Evolutionary conservation across 768 basidiomycete species (phyloP).

Genomic region (Erythrobasidium yunnanense): DNA sequence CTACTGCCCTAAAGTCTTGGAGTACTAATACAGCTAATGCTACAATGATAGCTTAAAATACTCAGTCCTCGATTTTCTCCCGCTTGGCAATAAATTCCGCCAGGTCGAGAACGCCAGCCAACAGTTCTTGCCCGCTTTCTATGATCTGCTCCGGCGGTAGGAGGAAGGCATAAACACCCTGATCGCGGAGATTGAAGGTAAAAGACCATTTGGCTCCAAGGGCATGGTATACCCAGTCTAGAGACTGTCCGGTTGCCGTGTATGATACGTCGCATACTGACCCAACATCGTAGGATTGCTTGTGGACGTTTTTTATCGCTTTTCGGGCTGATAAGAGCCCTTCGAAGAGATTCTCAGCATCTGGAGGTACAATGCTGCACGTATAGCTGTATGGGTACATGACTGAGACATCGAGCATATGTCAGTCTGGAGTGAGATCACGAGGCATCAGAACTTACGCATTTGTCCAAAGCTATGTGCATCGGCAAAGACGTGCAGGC

Average conservation of each 20-base stretch:
- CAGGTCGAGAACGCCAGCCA: conserved; percentile 55
- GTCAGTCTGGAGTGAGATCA: background rate
- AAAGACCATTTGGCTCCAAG: conserved; percentile 55
- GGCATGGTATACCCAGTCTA: conserved; percentile 56
- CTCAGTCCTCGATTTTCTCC: conserved; percentile 19
- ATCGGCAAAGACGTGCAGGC: conserved; percentile 58
- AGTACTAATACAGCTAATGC: too few relatives aligned
- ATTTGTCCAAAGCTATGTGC: conserved; percentile 73
- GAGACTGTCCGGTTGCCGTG: conserved; percentile 51
- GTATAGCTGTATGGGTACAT: conserved; percentile 68
- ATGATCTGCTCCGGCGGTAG: conserved; percentile 62
- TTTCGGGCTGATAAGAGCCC: conserved; percentile 57
- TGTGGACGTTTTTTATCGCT: conserved; percentile 51
- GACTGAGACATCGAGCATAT: conserved; percentile 45
- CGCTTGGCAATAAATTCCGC: conserved; percentile 51
- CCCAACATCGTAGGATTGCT: conserved; percentile 50
- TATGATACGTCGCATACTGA: conserved; percentile 26
- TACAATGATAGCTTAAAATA: background rate
- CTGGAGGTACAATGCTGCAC: conserved; percentile 54
- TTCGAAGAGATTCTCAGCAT: conserved; percentile 66
- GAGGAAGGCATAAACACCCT: conserved; percentile 61
- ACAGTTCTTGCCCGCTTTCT: conserved; percentile 68
- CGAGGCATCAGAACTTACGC: conserved; percentile 46
- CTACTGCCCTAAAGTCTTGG: too few relatives aligned
- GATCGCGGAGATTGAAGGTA: conserved; percentile 57